Evolutionary conservation across 495 filamentous ascomycete genomes (phyloP).

Genomic region (Penicillium soppii): DNA sequence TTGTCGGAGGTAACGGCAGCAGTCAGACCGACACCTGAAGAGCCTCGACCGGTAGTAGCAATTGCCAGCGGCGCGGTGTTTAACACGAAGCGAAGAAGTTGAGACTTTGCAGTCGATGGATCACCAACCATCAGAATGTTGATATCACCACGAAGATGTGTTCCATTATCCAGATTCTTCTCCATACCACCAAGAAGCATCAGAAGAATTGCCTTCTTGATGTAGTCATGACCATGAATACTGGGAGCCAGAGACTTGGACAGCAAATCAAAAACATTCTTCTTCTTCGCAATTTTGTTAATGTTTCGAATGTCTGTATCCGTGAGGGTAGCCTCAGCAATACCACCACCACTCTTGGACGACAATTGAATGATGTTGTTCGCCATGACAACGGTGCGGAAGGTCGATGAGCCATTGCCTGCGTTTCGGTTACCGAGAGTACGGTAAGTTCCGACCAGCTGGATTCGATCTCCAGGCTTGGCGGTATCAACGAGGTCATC

Average conservation of each 20-base stretch:
- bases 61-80: constrained; percentile 98
- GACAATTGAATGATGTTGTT: constrained; percentile 96
- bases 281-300: constrained; percentile 96
- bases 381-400: constrained; percentile 88
- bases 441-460: constrained; percentile 91
- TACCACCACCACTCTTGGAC: constrained; percentile 92
- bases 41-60: constrained; percentile 94
- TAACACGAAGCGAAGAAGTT: constrained; percentile 93
- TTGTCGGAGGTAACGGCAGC: constrained; percentile 96
- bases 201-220: constrained; percentile 96
- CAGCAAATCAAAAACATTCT: constrained; percentile 86
- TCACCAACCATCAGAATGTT: constrained; percentile 99
- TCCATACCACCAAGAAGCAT: constrained; percentile 98
- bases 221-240: constrained; percentile 96
- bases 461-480: constrained; percentile 94
- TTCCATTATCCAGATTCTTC: constrained; percentile 98
- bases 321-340: constrained; percentile 90
- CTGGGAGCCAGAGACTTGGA: constrained; percentile 97
- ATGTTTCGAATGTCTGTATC: constrained; percentile 98
- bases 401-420: constrained; percentile 79
- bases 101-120: constrained; percentile 97
- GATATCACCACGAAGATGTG: constrained; percentile 96
- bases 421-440: constrained; percentile 94
- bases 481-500: constrained; percentile 94
- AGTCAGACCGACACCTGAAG: constrained; percentile 96